These are phyloP conservation scores for Pisolithus thermaeus DNA, from an alignment of 1,284 basidiomycete species.

Conservation along the genomic window DNA sequence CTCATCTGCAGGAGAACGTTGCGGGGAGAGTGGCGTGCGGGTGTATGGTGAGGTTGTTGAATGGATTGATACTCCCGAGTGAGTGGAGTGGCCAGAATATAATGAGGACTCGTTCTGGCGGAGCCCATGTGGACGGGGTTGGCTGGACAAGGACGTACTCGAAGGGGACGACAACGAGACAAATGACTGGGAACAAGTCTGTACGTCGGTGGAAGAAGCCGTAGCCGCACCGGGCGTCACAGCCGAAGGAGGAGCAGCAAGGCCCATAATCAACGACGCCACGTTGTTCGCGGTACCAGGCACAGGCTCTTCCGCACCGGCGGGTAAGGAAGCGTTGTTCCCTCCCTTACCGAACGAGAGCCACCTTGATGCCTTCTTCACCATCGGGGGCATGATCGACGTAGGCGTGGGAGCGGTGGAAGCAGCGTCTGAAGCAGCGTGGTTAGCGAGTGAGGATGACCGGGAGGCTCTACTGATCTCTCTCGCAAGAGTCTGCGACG, in stretches of 20 bases:
- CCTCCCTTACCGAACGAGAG: constrained; percentile 60
- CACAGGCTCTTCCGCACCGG: constrained; percentile 40
- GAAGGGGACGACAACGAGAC: constrained; percentile 26
- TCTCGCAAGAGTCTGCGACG: constrained; percentile 77
- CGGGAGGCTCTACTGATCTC: constrained; percentile 64
- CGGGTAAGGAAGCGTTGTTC: constrained; percentile 32
- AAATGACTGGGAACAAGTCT: constrained; percentile 13
- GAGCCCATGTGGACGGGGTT: constrained; percentile 1
- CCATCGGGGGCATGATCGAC: constrained; percentile 8
- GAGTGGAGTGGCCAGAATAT: constrained; percentile 4
- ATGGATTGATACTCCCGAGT: constrained; percentile 10
- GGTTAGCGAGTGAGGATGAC: constrained; percentile 14
- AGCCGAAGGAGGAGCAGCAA: constrained; percentile 38
- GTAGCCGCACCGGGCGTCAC: not conserved
- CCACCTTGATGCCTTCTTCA: constrained; percentile 74
- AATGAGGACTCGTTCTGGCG: constrained; percentile 14
- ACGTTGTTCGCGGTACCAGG: constrained; percentile 60
- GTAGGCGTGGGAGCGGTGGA: constrained; percentile 7
- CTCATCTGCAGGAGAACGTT: constrained; percentile 32
- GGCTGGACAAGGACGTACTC: constrained; percentile 36
- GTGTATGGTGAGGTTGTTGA: constrained; percentile 21
- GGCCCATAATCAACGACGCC: constrained; percentile 62
- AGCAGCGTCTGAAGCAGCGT: constrained; percentile 3
- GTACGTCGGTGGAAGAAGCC: not conserved
- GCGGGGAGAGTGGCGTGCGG: constrained; percentile 29